These are phyloP conservation scores for Loxodes magnus DNA, from an alignment of 73 alveolate genomes.

Conservation along the genomic window DNA sequence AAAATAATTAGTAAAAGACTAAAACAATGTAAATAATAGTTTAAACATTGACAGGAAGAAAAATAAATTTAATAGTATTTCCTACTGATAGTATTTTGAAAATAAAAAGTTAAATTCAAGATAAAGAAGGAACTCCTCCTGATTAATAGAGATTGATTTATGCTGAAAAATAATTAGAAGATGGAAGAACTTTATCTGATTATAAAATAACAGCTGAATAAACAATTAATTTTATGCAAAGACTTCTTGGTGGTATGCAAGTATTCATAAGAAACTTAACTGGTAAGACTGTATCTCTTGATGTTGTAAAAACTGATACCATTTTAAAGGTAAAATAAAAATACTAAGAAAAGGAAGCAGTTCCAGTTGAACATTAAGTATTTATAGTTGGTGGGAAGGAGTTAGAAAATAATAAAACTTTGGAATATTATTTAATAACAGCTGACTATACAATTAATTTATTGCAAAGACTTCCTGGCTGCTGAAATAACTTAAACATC, in stretches of 20 bases:
- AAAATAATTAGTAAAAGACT: no score
- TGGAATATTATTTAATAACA: no score
- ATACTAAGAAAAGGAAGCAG: neutral
- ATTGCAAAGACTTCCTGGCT: no score
- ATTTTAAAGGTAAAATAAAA: neutral
- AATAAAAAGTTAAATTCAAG: neutral
- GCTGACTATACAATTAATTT: no score
- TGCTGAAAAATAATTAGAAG: neutral
- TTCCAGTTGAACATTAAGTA: neutral
- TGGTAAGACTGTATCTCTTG: neutral
- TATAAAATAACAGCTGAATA: neutral
- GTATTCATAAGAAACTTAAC: neutral
- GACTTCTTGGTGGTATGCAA: slow-evolving; percentile 1
- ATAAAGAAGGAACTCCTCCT: slow-evolving; percentile 1
- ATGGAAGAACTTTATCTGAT: neutral
- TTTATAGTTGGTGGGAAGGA: neutral
- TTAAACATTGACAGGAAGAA: neutral
- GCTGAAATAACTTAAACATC: no score
- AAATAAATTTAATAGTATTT: neutral
- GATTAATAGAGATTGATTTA: neutral
- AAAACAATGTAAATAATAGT: neutral
- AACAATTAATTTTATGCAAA: neutral
- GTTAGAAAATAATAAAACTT: no score
- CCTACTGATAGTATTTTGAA: neutral
- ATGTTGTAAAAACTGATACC: neutral